Evolutionary conservation across 176 grass and related monocot species (phyloP).

Genomic region (Triticum monococcum): DNA sequence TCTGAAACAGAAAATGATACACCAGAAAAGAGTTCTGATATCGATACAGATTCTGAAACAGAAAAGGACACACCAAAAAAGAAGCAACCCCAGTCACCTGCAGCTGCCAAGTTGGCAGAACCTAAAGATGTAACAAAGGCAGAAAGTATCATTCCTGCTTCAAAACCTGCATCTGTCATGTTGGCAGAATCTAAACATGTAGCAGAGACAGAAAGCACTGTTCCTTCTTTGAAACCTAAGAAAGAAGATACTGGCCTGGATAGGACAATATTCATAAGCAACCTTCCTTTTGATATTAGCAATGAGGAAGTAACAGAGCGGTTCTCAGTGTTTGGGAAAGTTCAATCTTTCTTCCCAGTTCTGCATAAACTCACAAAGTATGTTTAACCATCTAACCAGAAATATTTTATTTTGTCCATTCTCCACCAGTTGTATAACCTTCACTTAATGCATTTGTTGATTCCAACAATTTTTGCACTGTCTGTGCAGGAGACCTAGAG

Average conservation of each 20-base stretch:
- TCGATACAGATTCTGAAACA: slow-evolving; percentile 46
- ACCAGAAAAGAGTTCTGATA: slow-evolving; percentile 32
- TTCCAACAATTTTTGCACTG: not conserved
- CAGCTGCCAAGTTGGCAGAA: slow-evolving; percentile 13
- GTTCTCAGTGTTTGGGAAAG: slow-evolving; percentile 83
- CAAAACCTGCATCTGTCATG: slow-evolving; percentile 11
- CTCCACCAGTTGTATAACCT: slow-evolving; percentile 4
- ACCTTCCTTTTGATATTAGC: slow-evolving; percentile 85
- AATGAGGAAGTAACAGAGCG: slow-evolving; percentile 70
- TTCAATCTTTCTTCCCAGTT: slow-evolving; percentile 81
- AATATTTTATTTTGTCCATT: not conserved
- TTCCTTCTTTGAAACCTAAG: slow-evolving; percentile 31
- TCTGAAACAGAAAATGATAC: slow-evolving; percentile 28
- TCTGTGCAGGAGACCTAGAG: slow-evolving; percentile 73
- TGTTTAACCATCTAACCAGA: slow-evolving; percentile 20
- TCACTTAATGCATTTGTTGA: slow-evolving; percentile 17
- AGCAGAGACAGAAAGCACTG: slow-evolving; percentile 20
- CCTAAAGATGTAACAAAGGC: slow-evolving; percentile 16
- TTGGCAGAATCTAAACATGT: slow-evolving; percentile 16
- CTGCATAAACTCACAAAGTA: slow-evolving; percentile 98
- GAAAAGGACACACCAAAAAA: slow-evolving; percentile 26
- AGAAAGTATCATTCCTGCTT: slow-evolving; percentile 7
- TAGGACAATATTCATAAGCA: slow-evolving; percentile 91
- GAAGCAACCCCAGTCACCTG: slow-evolving; percentile 42
- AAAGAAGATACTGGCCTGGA: slow-evolving; percentile 59